A percentile compares a stretch with the other conserved stretches of the same genome.
These are phyloP conservation scores for Paxillus ammoniavirescens DNA, from an alignment of 768 basidiomycete species.

Conservation along the genomic window DNA sequence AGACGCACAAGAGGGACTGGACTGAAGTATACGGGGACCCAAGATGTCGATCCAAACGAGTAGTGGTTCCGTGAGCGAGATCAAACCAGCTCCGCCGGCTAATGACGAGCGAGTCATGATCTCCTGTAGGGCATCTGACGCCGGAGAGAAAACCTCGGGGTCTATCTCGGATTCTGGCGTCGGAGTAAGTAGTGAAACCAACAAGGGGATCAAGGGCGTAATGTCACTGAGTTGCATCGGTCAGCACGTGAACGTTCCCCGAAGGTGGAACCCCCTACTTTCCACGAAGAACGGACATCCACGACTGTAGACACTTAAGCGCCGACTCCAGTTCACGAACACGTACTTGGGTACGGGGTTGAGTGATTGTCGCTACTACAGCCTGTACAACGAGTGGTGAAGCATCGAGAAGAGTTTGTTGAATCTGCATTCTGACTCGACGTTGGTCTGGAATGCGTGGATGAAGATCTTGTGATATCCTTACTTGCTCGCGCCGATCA, in stretches of 20 bases:
- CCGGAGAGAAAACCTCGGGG: conserved; percentile 56
- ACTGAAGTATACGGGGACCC: conserved; percentile 47
- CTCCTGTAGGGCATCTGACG: conserved; percentile 74
- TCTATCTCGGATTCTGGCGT: conserved; percentile 35
- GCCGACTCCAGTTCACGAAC: conserved; percentile 60
- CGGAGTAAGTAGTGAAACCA: conserved; percentile 45
- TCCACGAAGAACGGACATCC: conserved; percentile 69
- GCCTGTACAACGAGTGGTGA: conserved; percentile 70
- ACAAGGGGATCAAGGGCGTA: conserved; percentile 63
- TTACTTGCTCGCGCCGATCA: conserved; percentile 72
- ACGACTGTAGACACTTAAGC: conserved; percentile 78
- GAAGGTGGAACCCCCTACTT: conserved; percentile 47
- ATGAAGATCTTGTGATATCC: conserved; percentile 23
- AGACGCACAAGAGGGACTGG: conserved; percentile 35
- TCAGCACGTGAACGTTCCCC: not conserved
- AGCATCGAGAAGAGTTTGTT: conserved; percentile 64
- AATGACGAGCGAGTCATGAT: conserved; percentile 74
- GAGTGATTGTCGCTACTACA: conserved; percentile 55
- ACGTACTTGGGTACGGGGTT: conserved; percentile 30
- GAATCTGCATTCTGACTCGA: conserved; percentile 53
- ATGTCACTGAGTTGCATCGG: conserved; percentile 49
- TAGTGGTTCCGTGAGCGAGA: conserved; percentile 80
- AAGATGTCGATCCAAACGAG: conserved; percentile 70
- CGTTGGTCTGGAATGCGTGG: conserved; percentile 6
- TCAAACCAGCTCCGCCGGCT: conserved; percentile 64